Evolutionary conservation across 441 rosid species (phyloP).

Genomic region (Erodium chrysanthum): DNA sequence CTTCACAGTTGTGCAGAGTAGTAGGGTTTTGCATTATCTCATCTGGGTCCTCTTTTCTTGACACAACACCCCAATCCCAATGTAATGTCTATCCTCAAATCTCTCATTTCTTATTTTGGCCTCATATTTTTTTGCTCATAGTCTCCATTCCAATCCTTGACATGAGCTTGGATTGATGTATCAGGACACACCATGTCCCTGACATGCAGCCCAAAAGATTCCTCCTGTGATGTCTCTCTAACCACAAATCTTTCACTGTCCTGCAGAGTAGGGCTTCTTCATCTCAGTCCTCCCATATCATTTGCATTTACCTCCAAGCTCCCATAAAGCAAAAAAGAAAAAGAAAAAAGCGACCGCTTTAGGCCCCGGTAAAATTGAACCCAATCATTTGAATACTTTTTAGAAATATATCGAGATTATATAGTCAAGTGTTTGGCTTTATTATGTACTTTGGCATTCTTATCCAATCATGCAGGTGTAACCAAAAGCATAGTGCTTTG

Average conservation of each 20-base stretch:
- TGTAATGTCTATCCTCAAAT: constrained; percentile 1
- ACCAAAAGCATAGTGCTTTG: neutral
- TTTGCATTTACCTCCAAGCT: no score
- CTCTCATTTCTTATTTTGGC: neutral
- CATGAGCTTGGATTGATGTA: constrained; percentile 7
- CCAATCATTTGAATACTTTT: no score
- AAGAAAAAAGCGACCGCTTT: no score
- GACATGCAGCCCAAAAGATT: neutral
- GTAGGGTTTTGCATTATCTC: neutral
- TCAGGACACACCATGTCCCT: neutral
- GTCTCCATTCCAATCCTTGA: neutral
- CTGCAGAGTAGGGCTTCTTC: constrained; percentile 2
- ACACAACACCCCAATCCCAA: constrained; percentile 4
- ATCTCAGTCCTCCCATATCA: neutral
- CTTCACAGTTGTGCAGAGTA: neutral
- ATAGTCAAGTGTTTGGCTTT: neutral
- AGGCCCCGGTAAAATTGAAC: no score
- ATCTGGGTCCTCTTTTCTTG: constrained; percentile 5
- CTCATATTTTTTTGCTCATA: constrained; percentile 3
- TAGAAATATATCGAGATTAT: no score
- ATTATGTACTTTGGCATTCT: neutral
- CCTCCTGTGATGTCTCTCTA: neutral
- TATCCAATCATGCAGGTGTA: neutral
- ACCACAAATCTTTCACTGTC: constrained; percentile 2
- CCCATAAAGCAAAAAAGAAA: no score